Evolutionary conservation across 2,329 filamentous ascomycete genomes (phyloP).

Genomic region (Allantophomopsis lycopodina): DNA sequence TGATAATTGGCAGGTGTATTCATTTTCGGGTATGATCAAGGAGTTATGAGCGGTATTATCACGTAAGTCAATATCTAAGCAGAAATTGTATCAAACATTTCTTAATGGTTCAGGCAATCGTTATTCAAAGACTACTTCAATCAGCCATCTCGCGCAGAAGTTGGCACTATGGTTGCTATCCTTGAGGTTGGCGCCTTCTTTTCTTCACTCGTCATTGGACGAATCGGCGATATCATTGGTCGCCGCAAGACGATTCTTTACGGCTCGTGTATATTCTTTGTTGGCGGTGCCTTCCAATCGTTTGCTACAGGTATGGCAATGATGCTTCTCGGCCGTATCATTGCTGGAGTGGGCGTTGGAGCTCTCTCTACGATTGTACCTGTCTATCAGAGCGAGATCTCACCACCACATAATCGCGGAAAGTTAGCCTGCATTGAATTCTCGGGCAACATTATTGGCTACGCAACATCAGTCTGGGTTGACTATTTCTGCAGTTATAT

Average conservation of each 20-base stretch:
- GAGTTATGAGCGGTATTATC: conserved; percentile 70
- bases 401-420: conserved; percentile 88
- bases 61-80: conserved; percentile 30
- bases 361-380: conserved; percentile 86
- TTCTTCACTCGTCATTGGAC: conserved; percentile 74
- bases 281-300: conserved; percentile 75
- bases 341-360: conserved; percentile 77
- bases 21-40: conserved; percentile 80
- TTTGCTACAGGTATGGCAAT: conserved; percentile 72
- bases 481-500: conserved; percentile 96
- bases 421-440: conserved; percentile 97
- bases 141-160: conserved; percentile 71
- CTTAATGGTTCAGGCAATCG: conserved; percentile 44
- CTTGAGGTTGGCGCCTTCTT: conserved; percentile 88
- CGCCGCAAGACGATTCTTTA: conserved; percentile 84
- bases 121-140: conserved; percentile 90
- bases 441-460: conserved; percentile 91
- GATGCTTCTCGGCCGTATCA: conserved; percentile 75
- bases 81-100: neutral
- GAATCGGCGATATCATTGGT: conserved; percentile 83
- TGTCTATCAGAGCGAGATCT: conserved; percentile 90
- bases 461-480: conserved; percentile 94
- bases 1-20: conserved; percentile 62
- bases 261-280: conserved; percentile 76
- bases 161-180: conserved; percentile 97